A percentile compares a stretch with the other conserved stretches of the same genome.
Conservation (phyloP, 257 asterid genomes). For the Solanum rostratum region DNA sequence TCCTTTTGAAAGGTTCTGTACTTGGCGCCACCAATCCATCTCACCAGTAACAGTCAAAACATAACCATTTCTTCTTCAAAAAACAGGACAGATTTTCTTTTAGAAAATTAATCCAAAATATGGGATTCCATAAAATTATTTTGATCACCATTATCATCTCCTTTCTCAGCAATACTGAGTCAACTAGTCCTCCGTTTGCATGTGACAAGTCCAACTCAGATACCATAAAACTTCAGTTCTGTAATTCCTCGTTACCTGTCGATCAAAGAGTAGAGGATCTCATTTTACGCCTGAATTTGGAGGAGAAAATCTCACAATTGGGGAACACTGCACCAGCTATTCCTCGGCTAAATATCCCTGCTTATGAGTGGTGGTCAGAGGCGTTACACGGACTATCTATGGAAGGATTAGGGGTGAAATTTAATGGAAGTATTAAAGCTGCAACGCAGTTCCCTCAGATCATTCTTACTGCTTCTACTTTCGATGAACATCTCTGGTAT, state of each 20-base stretch:
- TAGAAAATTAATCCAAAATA: neutral
- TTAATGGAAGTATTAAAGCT: conserved; percentile 31
- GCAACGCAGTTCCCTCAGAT: conserved; percentile 66
- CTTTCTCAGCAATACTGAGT: neutral
- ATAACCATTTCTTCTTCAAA: neutral
- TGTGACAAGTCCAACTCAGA: conserved; percentile 39
- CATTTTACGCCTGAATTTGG: conserved; percentile 42
- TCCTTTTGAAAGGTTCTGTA: neutral
- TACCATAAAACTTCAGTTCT: conserved; percentile 33
- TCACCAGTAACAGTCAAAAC: neutral
- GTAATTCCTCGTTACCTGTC: conserved; percentile 24
- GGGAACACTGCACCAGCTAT: conserved; percentile 48
- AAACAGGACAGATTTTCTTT: neutral
- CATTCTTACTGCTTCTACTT: conserved; percentile 25
- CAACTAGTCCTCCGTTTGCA: conserved; percentile 32
- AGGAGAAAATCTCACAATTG: conserved; percentile 56
- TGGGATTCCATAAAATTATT: neutral
- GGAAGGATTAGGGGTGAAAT: conserved; percentile 39
- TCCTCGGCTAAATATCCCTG: conserved; percentile 55
- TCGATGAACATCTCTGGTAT: conserved; percentile 25
- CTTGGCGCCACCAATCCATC: neutral
- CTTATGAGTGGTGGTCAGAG: conserved; percentile 83
- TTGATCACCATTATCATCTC: neutral
- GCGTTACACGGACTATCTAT: conserved; percentile 56
- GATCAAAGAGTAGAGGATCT: conserved; percentile 32